Evolutionary conservation across 1,139 yeast genomes (phyloP), one percentile per base, ranked within the genome.

Genomic region (Blastobotrys arbuscula): DNA sequence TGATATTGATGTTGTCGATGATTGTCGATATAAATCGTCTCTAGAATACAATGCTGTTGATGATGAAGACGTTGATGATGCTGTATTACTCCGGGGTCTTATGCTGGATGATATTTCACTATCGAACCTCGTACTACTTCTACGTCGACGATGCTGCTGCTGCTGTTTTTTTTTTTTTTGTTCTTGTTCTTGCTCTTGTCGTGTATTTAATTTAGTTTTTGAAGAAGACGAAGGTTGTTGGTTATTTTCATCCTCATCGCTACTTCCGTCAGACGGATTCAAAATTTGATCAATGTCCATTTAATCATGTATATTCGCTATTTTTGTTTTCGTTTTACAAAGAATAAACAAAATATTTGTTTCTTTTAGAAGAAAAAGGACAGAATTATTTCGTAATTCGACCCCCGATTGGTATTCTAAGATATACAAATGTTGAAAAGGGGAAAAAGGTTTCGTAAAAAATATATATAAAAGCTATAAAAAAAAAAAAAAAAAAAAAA

Each of bases 281-380:
- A 56, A 49, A 39, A 56, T 56, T 39, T 53, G 51, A 49, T 54
- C 53, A 54, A 56, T 56, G 48, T 56, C 52, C 59, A 56, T 56
- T 53, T 48, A 55, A 53, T 58, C n/a, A 55, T 55, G 28, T 42
- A 47, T 26, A 28, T 26, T 26, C 31, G 13, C 31, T 13, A 26
- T 9, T n/a, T n/a, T n/a, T n/a, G n/a, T n/a, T n/a, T n/a, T n/a
- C n/a, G n/a, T n/a, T n/a, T n/a, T n/a, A n/a, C n/a, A n/a, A n/a
- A n/a, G n/a, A n/a, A n/a, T n/a, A n/a, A n/a, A n/a, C n/a, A n/a
- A n/a, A n/a, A n/a, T n/a, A n/a, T n/a, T n/a, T n/a, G n/a, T n/a
- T n/a, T n/a, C n/a, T n/a, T n/a, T n/a, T n/a, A n/a, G n/a, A n/a
- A n/a, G n/a, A n/a, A n/a, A n/a, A n/a, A n/a, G n/a, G n/a, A n/a